Evolutionary conservation across 257 asterid genomes (phyloP).

Genomic region (Nicotiana tomentosiformis): DNA sequence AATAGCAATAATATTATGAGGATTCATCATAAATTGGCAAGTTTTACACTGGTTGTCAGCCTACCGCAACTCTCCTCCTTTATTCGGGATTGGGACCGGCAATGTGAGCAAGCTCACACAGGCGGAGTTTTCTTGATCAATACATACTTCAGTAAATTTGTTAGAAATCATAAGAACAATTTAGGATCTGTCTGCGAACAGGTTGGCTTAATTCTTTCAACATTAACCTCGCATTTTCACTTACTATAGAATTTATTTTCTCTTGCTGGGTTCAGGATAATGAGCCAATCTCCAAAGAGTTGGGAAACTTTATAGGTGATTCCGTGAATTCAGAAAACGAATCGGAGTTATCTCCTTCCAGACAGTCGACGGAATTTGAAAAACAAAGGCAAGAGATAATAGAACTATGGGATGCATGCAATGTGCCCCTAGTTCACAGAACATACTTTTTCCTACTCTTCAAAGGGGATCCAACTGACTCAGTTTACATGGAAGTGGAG

Average conservation of each 20-base stretch:
- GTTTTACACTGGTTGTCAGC: too few relatives aligned
- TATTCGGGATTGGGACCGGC: too few relatives aligned
- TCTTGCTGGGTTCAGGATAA: slow-evolving; percentile 18
- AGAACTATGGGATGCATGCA: slow-evolving; percentile 69
- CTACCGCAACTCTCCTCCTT: too few relatives aligned
- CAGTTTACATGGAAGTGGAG: slow-evolving; percentile 89
- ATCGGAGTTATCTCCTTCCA: slow-evolving; percentile 23
- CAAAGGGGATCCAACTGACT: slow-evolving; percentile 79
- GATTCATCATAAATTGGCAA: too few relatives aligned
- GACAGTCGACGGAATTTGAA: slow-evolving; percentile 60
- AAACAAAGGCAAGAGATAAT: slow-evolving; percentile 57
- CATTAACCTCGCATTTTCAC: neutral
- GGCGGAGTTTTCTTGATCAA: neutral
- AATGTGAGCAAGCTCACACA: too few relatives aligned
- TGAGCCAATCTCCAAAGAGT: slow-evolving; percentile 10
- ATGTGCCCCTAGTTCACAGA: slow-evolving; percentile 61
- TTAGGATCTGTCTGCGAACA: neutral
- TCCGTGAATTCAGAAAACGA: slow-evolving; percentile 15
- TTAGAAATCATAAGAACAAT: neutral
- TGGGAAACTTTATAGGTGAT: slow-evolving; percentile 18
- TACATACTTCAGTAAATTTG: neutral
- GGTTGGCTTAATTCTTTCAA: neutral
- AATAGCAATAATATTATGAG: too few relatives aligned
- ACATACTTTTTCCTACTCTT: slow-evolving; percentile 72
- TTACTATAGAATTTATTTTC: neutral